Percentiles rank a stretch among this genome's conserved stretches.
phyloP scores from a whole-genome alignment of 2,329 filamentous ascomycete genomes.

The Fusarium protoensiforme region DNA sequence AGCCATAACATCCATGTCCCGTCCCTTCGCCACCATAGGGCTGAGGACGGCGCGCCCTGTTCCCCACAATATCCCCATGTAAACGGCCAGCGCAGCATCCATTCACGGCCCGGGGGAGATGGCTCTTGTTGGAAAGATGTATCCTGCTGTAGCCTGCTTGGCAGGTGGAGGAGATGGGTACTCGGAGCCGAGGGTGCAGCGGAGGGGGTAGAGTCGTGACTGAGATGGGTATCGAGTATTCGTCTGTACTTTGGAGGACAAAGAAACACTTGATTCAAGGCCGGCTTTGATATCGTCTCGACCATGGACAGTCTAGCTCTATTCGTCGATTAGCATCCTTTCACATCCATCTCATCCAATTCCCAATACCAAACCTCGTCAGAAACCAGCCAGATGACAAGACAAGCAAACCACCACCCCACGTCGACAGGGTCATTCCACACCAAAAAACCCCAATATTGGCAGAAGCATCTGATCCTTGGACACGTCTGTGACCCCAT shows the following conservation, averaged over 20 bases:
- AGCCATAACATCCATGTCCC: neutral
- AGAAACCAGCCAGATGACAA: neutral
- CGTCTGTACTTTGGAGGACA: neutral
- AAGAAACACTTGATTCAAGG: neutral
- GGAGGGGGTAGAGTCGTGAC: neutral
- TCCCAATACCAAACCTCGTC: neutral
- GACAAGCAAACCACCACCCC: neutral
- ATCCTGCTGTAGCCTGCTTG: conserved; percentile 1
- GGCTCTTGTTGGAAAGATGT: neutral
- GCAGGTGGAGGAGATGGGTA: neutral
- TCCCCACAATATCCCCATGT: neutral
- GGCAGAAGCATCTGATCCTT: neutral
- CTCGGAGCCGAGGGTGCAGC: neutral
- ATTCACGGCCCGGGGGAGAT: neutral
- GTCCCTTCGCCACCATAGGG: conserved; percentile 1
- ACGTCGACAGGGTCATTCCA: neutral
- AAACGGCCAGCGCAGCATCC: neutral
- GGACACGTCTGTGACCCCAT: neutral
- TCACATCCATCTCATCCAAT: neutral
- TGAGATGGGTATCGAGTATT: neutral
- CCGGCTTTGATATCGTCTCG: neutral
- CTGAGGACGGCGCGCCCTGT: neutral
- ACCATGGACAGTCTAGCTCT: neutral
- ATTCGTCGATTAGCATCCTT: neutral
- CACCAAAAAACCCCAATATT: neutral